Evolutionary conservation across 768 basidiomycete genomes (phyloP).

Genomic region (Termitomyces heimii): DNA sequence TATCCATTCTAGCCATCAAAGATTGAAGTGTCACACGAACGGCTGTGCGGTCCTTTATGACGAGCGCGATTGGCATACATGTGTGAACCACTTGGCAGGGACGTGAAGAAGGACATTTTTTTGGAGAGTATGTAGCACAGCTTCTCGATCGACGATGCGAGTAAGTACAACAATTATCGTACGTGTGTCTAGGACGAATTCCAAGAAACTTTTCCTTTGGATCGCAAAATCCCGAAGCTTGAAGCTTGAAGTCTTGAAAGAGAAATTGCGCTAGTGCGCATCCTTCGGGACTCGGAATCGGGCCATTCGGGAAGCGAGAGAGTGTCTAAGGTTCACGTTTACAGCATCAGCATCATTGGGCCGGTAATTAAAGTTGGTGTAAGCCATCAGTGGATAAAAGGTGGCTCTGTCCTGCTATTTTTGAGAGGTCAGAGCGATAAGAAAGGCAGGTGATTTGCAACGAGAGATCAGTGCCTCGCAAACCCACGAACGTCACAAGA

Average conservation of each 20-base stretch:
- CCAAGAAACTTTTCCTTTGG: not conserved
- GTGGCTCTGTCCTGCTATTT: not conserved
- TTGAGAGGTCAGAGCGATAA: not conserved
- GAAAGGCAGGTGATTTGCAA: not conserved
- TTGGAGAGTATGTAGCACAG: not conserved
- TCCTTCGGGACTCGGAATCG: not conserved
- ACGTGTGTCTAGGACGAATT: not conserved
- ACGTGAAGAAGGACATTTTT: not conserved
- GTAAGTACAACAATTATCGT: no score
- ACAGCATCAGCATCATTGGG: not conserved
- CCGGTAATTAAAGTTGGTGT: not conserved
- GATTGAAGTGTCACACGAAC: not conserved
- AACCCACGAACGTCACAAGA: not conserved
- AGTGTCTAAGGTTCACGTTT: not conserved
- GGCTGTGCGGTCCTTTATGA: not conserved
- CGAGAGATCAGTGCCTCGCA: not conserved
- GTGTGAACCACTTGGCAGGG: not conserved
- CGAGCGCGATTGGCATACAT: not conserved
- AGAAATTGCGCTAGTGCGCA: not conserved
- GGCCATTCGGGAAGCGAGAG: not conserved
- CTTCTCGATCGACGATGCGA: not conserved
- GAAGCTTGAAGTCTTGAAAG: not conserved
- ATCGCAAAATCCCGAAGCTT: not conserved
- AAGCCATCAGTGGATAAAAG: no score
- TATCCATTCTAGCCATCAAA: not conserved